phyloP scores from a whole-genome alignment of 352 stramenopile species.

The Blastocystis sp. region DNA sequence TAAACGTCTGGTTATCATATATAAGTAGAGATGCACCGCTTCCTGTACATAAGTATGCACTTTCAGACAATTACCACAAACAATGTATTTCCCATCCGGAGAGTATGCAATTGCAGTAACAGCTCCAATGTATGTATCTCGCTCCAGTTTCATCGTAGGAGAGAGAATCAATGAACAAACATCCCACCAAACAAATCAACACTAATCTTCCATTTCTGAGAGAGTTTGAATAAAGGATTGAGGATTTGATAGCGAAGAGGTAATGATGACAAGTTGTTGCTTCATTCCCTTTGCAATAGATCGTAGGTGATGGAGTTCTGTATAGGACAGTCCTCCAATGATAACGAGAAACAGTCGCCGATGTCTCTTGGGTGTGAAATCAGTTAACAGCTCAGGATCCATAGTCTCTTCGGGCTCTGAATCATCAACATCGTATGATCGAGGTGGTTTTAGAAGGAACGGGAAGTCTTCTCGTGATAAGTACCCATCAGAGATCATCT shows the following conservation, averaged over 20 bases:
- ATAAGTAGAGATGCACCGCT: constrained; percentile 51
- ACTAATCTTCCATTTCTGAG: constrained; percentile 28
- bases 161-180: constrained; percentile 10
- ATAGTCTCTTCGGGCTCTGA: neutral
- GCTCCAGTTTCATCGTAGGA: constrained; percentile 26
- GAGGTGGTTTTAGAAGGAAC: constrained; percentile 35
- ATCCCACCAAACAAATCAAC: neutral
- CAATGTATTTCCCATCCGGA: constrained; percentile 49
- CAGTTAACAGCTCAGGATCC: neutral
- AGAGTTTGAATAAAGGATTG: constrained; percentile 29
- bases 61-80: constrained; percentile 34
- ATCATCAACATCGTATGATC: constrained; percentile 3
- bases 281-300: constrained; percentile 26
- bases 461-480: constrained; percentile 34
- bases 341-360: constrained; percentile 34
- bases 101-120: constrained; percentile 58
- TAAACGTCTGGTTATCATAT: constrained; percentile 13
- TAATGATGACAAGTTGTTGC: constrained; percentile 34
- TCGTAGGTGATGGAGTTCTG: constrained; percentile 51
- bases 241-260: constrained; percentile 26
- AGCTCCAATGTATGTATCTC: constrained; percentile 49
- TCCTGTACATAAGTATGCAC: neutral
- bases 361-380: constrained; percentile 37
- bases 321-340: constrained; percentile 40
- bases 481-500: constrained; percentile 45